Base-by-base conservation (phyloP, 768 basidiomycete species). In the Cyclocybe cylindracea region DNA sequence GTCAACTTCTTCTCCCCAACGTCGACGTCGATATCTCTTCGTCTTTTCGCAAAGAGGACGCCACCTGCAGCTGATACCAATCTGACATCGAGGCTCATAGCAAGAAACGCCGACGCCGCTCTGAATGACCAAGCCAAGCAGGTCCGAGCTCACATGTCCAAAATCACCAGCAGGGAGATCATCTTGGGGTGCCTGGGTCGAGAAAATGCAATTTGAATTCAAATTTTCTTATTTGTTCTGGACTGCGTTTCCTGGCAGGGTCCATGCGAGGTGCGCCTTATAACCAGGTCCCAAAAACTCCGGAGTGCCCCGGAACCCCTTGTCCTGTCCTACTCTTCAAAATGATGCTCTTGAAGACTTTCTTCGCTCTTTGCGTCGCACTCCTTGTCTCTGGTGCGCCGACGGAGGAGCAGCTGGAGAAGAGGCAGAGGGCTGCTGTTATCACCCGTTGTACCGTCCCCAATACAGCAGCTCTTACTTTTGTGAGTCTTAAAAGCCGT, bases 391-490 rank as follows among this genome's bases (percentile, higher is more conserved):
- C 24, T 40, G 34, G 31, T 31, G 33, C 14, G 32, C 48, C 55
- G 24, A 19, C 33, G n/a, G 19, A 36, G 41, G 32, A 33, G 16
- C 36, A 39, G 16, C 10, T 51, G 36, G 14, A 41, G 43, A 43
- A 44, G 33, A 45, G 48, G 42, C 39, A 48, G 14, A 37, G 45
- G n/a, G 52, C 52, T 8, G 55, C 59, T 13, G 56, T 70, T 16
- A 56, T 66, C 51, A 57, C 56, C 7, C 48, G 50, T n/a, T 69
- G 68, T 53, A 62, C 60, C 3, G 55, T 62, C 5, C 55, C 66
- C 14, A 64, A 65, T 32, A 68, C 63, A 5, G 68, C 56, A 5
- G 67, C 66, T 7, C 53, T 70, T 24, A 68, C 67, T 31, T 70
- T 67, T 47, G 68, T 66, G 16, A 33, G 62, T 57, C 34, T 36